Evolutionary conservation across 352 stramenopile genomes (phyloP).

Genomic region (Phytopythium ostracodes): DNA sequence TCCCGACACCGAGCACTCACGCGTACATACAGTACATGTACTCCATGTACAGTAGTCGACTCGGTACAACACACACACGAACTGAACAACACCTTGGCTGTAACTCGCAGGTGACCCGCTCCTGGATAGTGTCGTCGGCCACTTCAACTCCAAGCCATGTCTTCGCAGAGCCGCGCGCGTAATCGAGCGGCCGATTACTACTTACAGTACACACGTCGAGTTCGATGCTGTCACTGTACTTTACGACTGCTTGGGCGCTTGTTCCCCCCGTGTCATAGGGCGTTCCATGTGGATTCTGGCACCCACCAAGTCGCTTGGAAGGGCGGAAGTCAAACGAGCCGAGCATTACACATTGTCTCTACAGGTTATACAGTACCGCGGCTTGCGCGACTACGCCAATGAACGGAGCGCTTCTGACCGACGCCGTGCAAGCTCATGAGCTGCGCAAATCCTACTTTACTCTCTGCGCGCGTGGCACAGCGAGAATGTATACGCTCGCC

Average conservation of each 20-base stretch:
- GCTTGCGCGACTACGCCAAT: background rate
- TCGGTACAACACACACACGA: background rate
- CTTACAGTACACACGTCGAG: background rate
- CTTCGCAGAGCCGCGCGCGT: background rate
- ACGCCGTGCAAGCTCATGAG: background rate
- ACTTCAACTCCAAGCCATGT: slow-evolving; percentile 1
- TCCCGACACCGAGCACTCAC: background rate
- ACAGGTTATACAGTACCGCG: background rate
- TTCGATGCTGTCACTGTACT: too few relatives aligned
- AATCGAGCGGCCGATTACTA: background rate
- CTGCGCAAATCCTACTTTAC: background rate
- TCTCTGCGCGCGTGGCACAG: background rate
- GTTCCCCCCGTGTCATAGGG: background rate
- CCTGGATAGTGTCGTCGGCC: background rate
- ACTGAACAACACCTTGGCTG: background rate
- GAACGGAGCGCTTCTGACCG: background rate
- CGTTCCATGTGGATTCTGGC: background rate
- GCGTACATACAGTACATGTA: background rate
- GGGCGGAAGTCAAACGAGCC: slow-evolving; percentile 7
- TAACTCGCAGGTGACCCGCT: background rate
- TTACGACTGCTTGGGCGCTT: too few relatives aligned
- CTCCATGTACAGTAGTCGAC: too few relatives aligned
- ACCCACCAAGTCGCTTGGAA: background rate
- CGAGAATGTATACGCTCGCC: background rate
- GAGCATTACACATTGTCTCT: background rate